phyloP scores from a whole-genome alignment of 2,329 filamentous ascomycete genomes.

The Cladosporium sp. region DNA sequence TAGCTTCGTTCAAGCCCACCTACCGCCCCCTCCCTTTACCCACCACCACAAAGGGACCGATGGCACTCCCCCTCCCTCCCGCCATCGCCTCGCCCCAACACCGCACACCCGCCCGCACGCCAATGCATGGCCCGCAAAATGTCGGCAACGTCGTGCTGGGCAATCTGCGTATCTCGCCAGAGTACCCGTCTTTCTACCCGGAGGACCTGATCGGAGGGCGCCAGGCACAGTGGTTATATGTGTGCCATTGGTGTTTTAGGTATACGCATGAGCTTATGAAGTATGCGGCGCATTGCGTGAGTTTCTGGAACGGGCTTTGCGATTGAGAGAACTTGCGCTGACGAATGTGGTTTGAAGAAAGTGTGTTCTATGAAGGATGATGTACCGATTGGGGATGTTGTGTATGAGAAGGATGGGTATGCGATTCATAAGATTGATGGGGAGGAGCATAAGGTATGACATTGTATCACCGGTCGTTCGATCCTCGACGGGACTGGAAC shows the following conservation, averaged over 20 bases:
- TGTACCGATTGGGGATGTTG: slow-evolving; percentile 65
- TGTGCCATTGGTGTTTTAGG: slow-evolving; percentile 92
- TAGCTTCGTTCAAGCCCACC: neutral
- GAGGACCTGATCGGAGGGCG: slow-evolving; percentile 58
- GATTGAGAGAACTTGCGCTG: neutral
- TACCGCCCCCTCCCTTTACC: neutral
- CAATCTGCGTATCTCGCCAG: slow-evolving; percentile 78
- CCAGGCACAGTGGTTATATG: slow-evolving; percentile 63
- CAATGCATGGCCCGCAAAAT: slow-evolving; percentile 62
- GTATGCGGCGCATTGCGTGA: slow-evolving; percentile 49
- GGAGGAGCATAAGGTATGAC: slow-evolving; percentile 64
- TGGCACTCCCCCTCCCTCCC: slow-evolving; percentile 13
- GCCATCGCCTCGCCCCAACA: slow-evolving; percentile 19
- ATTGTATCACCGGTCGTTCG: neutral
- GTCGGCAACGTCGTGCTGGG: slow-evolving; percentile 86
- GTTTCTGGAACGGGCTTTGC: slow-evolving; percentile 20
- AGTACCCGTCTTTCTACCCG: slow-evolving; percentile 89
- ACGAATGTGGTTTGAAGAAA: slow-evolving; percentile 38
- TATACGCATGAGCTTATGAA: slow-evolving; percentile 65
- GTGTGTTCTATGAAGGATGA: slow-evolving; percentile 44
- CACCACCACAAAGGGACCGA: neutral
- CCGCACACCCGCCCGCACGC: slow-evolving; percentile 16
- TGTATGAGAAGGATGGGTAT: slow-evolving; percentile 80
- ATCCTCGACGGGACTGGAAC: slow-evolving; percentile 20
- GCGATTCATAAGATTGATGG: slow-evolving; percentile 92